Conservation (phyloP, 495 filamentous ascomycete genomes). For the Aspergillus bridgeri region DNA sequence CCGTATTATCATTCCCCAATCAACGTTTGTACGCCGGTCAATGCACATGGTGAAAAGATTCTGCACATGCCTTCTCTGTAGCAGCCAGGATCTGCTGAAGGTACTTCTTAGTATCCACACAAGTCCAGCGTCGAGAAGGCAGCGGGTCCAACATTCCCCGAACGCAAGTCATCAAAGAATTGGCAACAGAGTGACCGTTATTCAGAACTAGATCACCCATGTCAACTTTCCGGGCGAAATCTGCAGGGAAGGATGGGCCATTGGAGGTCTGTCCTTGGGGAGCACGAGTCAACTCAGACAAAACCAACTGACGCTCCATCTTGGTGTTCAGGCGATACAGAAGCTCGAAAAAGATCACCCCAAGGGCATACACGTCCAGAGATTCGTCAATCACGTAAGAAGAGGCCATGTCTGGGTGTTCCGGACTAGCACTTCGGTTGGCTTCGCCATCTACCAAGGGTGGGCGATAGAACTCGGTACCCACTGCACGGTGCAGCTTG, state of each 20-base stretch:
- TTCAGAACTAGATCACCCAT: slow-evolving; percentile 26
- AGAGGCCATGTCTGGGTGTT: neutral
- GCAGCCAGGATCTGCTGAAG: slow-evolving; percentile 14
- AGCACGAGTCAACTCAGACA: slow-evolving; percentile 40
- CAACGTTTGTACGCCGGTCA: neutral
- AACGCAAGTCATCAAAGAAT: slow-evolving; percentile 40
- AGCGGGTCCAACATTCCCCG: slow-evolving; percentile 45
- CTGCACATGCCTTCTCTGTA: slow-evolving; percentile 1
- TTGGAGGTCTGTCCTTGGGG: slow-evolving; percentile 9
- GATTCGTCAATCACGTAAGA: slow-evolving; percentile 47
- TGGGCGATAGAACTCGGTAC: slow-evolving; percentile 48
- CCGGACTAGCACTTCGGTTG: neutral
- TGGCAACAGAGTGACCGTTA: slow-evolving; percentile 30
- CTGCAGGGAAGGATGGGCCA: slow-evolving; percentile 24
- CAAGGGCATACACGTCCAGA: slow-evolving; percentile 52
- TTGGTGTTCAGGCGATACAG: slow-evolving; percentile 49
- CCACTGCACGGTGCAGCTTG: slow-evolving; percentile 36
- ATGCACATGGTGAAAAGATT: neutral
- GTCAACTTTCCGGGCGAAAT: slow-evolving; percentile 40
- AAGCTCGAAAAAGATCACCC: slow-evolving; percentile 52
- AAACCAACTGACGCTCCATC: slow-evolving; percentile 52
- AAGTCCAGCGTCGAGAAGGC: slow-evolving; percentile 40
- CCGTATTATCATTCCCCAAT: neutral
- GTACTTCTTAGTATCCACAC: slow-evolving; percentile 28
- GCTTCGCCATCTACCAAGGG: slow-evolving; percentile 16